Conservation (phyloP, 2,329 filamentous ascomycete species). For the Verticillium isaacii region DNA sequence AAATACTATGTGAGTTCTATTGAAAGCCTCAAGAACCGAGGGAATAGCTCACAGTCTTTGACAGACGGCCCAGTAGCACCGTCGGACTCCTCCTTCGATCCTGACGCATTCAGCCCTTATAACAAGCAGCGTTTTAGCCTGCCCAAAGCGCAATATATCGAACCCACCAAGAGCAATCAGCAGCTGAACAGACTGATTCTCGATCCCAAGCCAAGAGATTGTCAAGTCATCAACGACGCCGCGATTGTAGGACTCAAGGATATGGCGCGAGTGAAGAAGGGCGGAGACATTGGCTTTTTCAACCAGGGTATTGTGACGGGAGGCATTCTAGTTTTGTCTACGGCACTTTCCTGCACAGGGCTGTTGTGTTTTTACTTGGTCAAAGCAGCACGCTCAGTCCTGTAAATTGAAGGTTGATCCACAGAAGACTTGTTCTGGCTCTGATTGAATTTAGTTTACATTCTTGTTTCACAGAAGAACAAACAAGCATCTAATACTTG, state of each 20-base stretch:
- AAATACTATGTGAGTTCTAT: slow-evolving; percentile 34
- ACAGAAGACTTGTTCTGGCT: no score
- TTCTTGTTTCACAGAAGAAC: no score
- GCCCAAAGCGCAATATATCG: slow-evolving; percentile 36
- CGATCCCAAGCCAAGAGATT: slow-evolving; percentile 6
- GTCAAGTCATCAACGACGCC: slow-evolving; percentile 6
- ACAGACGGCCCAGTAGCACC: slow-evolving; percentile 30
- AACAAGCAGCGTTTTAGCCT: slow-evolving; percentile 35
- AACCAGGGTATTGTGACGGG: slow-evolving; percentile 39
- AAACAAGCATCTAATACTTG: no score
- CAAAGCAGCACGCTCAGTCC: not conserved
- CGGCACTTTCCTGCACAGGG: not conserved
- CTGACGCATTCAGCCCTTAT: slow-evolving; percentile 30
- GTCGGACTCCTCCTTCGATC: slow-evolving; percentile 16
- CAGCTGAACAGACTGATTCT: slow-evolving; percentile 14
- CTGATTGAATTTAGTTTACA: no score
- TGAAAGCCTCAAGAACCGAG: not conserved
- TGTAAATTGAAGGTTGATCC: not conserved
- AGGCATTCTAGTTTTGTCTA: slow-evolving; percentile 18
- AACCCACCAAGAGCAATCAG: slow-evolving; percentile 11
- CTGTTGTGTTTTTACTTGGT: slow-evolving; percentile 1
- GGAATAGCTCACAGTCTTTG: not conserved
- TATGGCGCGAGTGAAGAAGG: slow-evolving; percentile 22
- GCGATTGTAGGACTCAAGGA: slow-evolving; percentile 21
- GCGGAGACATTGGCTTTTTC: slow-evolving; percentile 38